Evolutionary conservation across 1,284 basidiomycete genomes (phyloP), one percentile per base, ranked within the genome.

Genomic region (Chalciporus sp.): DNA sequence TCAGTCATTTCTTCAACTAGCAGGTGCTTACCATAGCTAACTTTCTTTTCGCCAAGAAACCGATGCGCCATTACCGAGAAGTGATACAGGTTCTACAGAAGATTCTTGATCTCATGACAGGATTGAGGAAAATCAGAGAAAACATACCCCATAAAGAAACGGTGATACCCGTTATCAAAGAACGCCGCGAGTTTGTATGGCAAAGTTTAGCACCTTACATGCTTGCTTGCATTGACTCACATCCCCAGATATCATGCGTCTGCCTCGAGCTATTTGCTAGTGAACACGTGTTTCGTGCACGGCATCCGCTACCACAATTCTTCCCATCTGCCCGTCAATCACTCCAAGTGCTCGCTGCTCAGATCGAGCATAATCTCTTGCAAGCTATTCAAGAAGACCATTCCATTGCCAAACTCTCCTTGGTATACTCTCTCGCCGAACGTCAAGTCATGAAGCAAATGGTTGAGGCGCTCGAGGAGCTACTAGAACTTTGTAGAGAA

Each of bases 291-390:
- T 81, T 81, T 63, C 68, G 73, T 7, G 74, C 74, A 5, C 72
- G 76, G 33, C 77, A 78, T 53, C 74, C 78, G 4, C 70, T 82
- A 4, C 79, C 80, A 0, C 79, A 82, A 58, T 81, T 79, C 58
- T 68, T 82, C 5, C 80, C 80, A 1, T 81, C 78, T 2, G 68
- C 74, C 5, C 68, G 76, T 9, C 70, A 74, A 53, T 77, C 80
- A 19, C 65, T 77, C 17, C 58, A 63, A 9, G 62, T 61, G 5
- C 67, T 82, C 1, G 69, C 75, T 48, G 59, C 58, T 1, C 68
- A 72, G 37, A 69, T 80, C n/a, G 70, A 73, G 43, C 67, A 73
- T 12, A 69, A 68, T 41, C 68, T 78, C 9, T 59, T 59, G 31
- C 47, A 57, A 20, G 68, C 72, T 6, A 65, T 61, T 8, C 66